Evolutionary conservation across 2,329 filamentous ascomycete species (phyloP).

Genomic region (Chaetoscypha palmicola): DNA sequence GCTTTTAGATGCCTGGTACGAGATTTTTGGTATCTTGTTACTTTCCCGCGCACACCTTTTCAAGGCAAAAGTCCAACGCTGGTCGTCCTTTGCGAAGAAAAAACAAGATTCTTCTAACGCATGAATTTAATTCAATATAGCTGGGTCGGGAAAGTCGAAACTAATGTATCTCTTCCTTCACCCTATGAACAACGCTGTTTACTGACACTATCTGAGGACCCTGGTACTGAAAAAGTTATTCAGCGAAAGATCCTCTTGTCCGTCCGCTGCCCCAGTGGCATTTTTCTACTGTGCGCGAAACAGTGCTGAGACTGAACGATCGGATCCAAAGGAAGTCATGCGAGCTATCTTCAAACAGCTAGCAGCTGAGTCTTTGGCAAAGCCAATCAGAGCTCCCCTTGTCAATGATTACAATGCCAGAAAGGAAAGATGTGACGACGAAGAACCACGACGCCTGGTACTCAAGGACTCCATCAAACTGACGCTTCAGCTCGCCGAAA

Average conservation of each 20-base stretch:
- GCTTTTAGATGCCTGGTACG: too few species aligned
- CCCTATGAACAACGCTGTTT: too few species aligned
- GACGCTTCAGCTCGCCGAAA: background rate
- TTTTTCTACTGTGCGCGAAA: constrained; percentile 29
- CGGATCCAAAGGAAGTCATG: constrained; percentile 21
- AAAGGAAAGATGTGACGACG: background rate
- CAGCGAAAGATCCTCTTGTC: background rate
- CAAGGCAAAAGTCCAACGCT: too few species aligned
- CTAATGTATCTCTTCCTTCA: too few species aligned
- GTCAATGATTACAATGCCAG: constrained; percentile 2
- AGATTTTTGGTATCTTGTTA: too few species aligned
- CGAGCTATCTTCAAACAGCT: constrained; percentile 22
- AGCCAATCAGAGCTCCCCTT: constrained; percentile 4
- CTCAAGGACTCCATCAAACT: background rate
- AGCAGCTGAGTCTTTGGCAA: constrained; percentile 1
- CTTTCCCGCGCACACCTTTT: too few species aligned
- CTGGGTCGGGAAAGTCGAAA: constrained; percentile 29
- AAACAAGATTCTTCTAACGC: too few species aligned
- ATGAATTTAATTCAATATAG: background rate
- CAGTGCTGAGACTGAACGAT: constrained; percentile 18
- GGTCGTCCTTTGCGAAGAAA: too few species aligned
- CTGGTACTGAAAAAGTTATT: background rate
- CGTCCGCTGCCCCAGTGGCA: constrained; percentile 8
- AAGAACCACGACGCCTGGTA: background rate
- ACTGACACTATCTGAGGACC: background rate